Percentiles rank a stretch among this genome's conserved stretches.
Evolutionary conservation across 257 asterid species (phyloP).

Genomic region (Scutellaria minor): DNA sequence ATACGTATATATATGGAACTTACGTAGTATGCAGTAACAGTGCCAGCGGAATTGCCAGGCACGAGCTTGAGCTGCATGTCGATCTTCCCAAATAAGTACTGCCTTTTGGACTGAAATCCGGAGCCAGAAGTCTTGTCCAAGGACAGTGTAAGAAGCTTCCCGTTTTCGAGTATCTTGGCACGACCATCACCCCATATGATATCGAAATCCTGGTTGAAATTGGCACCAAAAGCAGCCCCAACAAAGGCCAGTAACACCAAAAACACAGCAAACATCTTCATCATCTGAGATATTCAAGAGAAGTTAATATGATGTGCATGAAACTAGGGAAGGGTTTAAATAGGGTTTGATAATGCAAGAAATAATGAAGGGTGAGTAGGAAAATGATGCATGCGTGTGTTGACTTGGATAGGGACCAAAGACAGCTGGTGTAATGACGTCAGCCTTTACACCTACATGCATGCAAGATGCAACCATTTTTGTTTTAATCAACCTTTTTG

Average conservation of each 20-base stretch:
- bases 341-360: conserved; percentile 29
- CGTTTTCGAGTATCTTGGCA: conserved; percentile 44
- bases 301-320: conserved; percentile 26
- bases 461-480: conserved; percentile 35
- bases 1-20: conserved; percentile 19
- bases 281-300: not conserved
- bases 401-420: conserved; percentile 40
- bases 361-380: conserved; percentile 27
- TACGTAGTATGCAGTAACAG: conserved; percentile 52
- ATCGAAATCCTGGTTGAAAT: conserved; percentile 49
- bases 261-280: conserved; percentile 28
- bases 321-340: conserved; percentile 37
- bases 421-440: conserved; percentile 50
- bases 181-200: conserved; percentile 54
- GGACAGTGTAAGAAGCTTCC: conserved; percentile 51
- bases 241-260: conserved; percentile 31
- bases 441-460: conserved; percentile 32
- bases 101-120: conserved; percentile 51
- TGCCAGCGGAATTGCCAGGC: conserved; percentile 62
- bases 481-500: not conserved
- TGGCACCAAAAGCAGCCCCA: conserved; percentile 28
- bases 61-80: conserved; percentile 59
- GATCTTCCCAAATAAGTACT: conserved; percentile 52
- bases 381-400: conserved; percentile 43
- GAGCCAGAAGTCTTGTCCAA: conserved; percentile 55